These are phyloP conservation scores for Evernia prunastri DNA, from an alignment of 495 filamentous ascomycete genomes.

Conservation along the genomic window DNA sequence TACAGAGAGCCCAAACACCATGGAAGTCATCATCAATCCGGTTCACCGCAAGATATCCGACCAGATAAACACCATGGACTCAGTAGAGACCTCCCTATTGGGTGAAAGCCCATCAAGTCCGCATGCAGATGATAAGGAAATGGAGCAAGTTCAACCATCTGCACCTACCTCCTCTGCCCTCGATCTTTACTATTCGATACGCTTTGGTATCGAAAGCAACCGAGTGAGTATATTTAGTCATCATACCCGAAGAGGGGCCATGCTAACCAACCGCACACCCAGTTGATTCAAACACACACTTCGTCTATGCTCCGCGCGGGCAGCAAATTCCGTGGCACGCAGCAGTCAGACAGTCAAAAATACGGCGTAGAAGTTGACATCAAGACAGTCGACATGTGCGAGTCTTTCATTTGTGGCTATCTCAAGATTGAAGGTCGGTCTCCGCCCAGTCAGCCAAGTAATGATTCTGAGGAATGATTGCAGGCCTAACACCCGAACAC, in stretches of 20 bases:
- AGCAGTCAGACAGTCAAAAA: slow-evolving; percentile 80
- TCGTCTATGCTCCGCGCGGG: slow-evolving; percentile 84
- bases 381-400: slow-evolving; percentile 89
- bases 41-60: slow-evolving; percentile 2
- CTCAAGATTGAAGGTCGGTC: slow-evolving; percentile 86
- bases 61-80: slow-evolving; percentile 7
- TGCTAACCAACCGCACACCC: not conserved
- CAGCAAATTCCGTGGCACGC: slow-evolving; percentile 82
- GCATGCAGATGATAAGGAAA: slow-evolving; percentile 17
- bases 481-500: slow-evolving; percentile 91
- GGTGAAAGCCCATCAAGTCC: slow-evolving; percentile 15
- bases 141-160: slow-evolving; percentile 5
- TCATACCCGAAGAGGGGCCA: not conserved
- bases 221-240: slow-evolving; percentile 17
- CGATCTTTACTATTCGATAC: slow-evolving; percentile 17
- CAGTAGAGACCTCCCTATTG: slow-evolving; percentile 4
- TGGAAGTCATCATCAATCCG: slow-evolving; percentile 1
- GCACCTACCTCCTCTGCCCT: slow-evolving; percentile 21
- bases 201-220: slow-evolving; percentile 21
- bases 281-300: slow-evolving; percentile 44
- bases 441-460: slow-evolving; percentile 17
- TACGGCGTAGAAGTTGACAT: slow-evolving; percentile 97
- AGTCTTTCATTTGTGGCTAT: slow-evolving; percentile 94
- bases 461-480: slow-evolving; percentile 23
- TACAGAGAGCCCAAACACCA: slow-evolving; percentile 9